phyloP scores from a whole-genome alignment of 495 filamentous ascomycete genomes.

The Delitschia confertaspora region DNA sequence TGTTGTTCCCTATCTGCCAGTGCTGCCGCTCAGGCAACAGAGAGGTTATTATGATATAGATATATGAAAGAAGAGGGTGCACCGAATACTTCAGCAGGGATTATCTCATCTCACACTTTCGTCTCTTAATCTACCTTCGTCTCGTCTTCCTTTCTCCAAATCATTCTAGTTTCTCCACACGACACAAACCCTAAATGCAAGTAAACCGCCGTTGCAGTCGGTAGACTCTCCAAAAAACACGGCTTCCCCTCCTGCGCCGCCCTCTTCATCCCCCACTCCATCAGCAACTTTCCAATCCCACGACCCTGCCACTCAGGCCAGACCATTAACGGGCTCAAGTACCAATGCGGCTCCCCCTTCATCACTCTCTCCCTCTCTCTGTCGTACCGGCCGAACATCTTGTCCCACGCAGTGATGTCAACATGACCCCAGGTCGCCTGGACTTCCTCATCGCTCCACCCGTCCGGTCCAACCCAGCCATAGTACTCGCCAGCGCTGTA shows the following conservation, averaged over 20 bases:
- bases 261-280: constrained; percentile 4
- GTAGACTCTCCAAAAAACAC: constrained; percentile 4
- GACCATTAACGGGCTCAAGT: constrained; percentile 10
- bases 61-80: too few relatives aligned
- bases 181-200: constrained; percentile 4
- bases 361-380: constrained; percentile 1
- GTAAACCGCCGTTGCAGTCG: constrained; percentile 8
- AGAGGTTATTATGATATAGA: too few relatives aligned
- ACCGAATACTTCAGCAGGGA: too few relatives aligned
- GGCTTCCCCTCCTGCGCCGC: constrained; percentile 1
- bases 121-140: too few relatives aligned
- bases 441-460: constrained; percentile 10
- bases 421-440: constrained; percentile 11
- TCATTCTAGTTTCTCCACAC: neutral
- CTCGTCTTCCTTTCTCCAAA: too few relatives aligned
- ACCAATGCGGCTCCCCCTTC: constrained; percentile 16
- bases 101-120: too few relatives aligned
- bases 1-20: too few relatives aligned
- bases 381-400: constrained; percentile 1
- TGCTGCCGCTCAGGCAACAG: too few relatives aligned
- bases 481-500: constrained; percentile 7
- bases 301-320: constrained; percentile 16
- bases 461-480: constrained; percentile 1
- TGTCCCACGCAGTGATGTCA: constrained; percentile 3
- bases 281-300: constrained; percentile 4